Percentiles rank a stretch among this genome's conserved stretches.
Evolutionary conservation across 495 filamentous ascomycete species (phyloP).

Genomic region (Talaromyces borbonicus): DNA sequence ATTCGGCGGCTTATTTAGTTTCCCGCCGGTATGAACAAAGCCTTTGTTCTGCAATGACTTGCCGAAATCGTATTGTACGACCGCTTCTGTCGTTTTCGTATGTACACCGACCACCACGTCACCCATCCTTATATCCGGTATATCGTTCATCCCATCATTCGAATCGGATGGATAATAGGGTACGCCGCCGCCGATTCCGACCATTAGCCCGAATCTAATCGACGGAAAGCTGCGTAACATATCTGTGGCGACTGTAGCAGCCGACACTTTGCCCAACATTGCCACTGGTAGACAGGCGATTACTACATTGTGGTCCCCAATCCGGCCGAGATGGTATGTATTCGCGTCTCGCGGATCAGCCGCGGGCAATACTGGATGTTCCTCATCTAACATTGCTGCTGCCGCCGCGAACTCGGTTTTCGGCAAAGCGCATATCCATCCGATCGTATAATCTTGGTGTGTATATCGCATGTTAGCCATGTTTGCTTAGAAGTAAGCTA

Average conservation of each 20-base stretch:
- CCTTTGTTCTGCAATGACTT: constrained; percentile 12
- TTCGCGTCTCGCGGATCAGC: constrained; percentile 16
- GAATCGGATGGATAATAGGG: constrained; percentile 1
- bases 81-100: constrained; percentile 14
- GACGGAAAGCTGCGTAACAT: constrained; percentile 27
- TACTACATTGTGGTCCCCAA: constrained; percentile 30
- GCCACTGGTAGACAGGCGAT: constrained; percentile 22
- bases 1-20: constrained; percentile 15
- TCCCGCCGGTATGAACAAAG: constrained; percentile 16
- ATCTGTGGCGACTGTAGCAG: constrained; percentile 19
- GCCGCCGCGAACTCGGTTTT: constrained; percentile 25
- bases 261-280: constrained; percentile 6
- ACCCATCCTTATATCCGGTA: constrained; percentile 17
- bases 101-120: constrained; percentile 32
- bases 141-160: background rate
- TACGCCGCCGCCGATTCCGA: constrained; percentile 35
- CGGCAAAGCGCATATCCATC: constrained; percentile 33
- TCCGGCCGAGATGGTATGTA: constrained; percentile 22
- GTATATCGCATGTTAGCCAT: background rate
- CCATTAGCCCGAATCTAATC: constrained; percentile 31
- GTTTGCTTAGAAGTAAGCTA: background rate
- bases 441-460: constrained; percentile 17
- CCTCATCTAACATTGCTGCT: constrained; percentile 25
- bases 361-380: constrained; percentile 6
- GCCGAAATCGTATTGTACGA: constrained; percentile 33